Base-by-base conservation (phyloP, 345 rosid genomes). In the Arabis alpina region DNA sequence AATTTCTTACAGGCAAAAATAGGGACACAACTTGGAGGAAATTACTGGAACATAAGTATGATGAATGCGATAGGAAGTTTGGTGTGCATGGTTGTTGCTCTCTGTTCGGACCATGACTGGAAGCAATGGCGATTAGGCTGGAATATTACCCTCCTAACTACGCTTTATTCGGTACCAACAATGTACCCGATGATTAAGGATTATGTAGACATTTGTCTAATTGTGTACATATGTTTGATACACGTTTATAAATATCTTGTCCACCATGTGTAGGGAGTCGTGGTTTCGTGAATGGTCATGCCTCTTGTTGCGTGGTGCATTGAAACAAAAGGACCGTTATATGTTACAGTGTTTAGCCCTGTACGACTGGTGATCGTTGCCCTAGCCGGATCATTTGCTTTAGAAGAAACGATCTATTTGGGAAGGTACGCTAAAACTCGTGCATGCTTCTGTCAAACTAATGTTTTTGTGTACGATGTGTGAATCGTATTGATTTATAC, bases 91-190 rank as follows among this genome's bases (percentile, higher is more conserved):
- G 24, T 68, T 49, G 25, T 49, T 39, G 79, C 79, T 32, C 59
- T 69, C 40, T 69, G 60, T 63, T 68, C 71, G 8, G 66, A 28
- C 8, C n/a, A 12, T 27, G 64, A 75, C 13, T 75, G 64, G 75
- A 63, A 49, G n/a, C 24, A 75, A 55, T 75, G 79, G 79, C 68
- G 71, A 11, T 64, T 75, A 55, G 79, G 75, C 39, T 75, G 70
- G 75, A 42, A 75, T 65, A 54, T 75, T 47, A 69, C 12, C 24
- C 79, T 75, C 39, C 8, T 70, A 37, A 34, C 75, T 11, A 63
- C 75, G 0, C n/a, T 63, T 48, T 75, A 62, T 49, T 45, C 79
- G 54, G 79, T 75, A 54, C n/a, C 51, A 50, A 32, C 11, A 36
- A 54, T 41, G 7, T 58, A 14, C 13, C 23, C 6, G 42, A 37